phyloP scores from a whole-genome alignment of 352 stramenopile genomes.

The Pythium folliculosum region DNA sequence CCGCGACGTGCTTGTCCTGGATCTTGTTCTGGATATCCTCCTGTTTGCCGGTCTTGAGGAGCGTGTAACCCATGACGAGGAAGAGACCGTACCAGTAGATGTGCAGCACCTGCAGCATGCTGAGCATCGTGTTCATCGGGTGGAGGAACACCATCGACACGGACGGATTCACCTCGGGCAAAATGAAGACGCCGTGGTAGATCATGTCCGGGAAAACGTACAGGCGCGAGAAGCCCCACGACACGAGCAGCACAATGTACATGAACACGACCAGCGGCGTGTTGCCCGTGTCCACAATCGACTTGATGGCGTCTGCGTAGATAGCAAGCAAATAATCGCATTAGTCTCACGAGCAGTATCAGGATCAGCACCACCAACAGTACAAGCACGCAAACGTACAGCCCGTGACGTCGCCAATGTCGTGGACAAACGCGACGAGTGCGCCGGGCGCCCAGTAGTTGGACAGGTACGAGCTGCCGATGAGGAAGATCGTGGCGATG shows the following conservation, averaged over 20 bases:
- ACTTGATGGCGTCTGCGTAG: constrained; percentile 56
- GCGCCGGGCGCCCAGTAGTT: constrained; percentile 53
- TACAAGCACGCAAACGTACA: constrained; percentile 36
- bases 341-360: background rate
- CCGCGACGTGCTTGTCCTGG: constrained; percentile 5
- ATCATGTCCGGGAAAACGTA: constrained; percentile 47
- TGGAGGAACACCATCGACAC: constrained; percentile 38
- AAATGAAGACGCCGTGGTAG: constrained; percentile 32
- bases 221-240: constrained; percentile 41
- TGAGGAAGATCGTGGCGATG: constrained; percentile 60
- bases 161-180: constrained; percentile 32
- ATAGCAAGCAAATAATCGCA: background rate
- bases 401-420: constrained; percentile 58
- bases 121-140: constrained; percentile 40
- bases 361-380: background rate
- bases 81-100: constrained; percentile 49
- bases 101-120: constrained; percentile 45
- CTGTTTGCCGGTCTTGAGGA: constrained; percentile 39
- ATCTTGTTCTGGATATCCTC: constrained; percentile 47
- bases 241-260: constrained; percentile 39
- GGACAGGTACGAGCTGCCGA: constrained; percentile 53
- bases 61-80: constrained; percentile 49
- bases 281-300: constrained; percentile 53
- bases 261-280: constrained; percentile 36
- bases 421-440: constrained; percentile 52